Evolutionary conservation across 345 rosid species (phyloP).

Genomic region (Boechera divaricarpa): DNA sequence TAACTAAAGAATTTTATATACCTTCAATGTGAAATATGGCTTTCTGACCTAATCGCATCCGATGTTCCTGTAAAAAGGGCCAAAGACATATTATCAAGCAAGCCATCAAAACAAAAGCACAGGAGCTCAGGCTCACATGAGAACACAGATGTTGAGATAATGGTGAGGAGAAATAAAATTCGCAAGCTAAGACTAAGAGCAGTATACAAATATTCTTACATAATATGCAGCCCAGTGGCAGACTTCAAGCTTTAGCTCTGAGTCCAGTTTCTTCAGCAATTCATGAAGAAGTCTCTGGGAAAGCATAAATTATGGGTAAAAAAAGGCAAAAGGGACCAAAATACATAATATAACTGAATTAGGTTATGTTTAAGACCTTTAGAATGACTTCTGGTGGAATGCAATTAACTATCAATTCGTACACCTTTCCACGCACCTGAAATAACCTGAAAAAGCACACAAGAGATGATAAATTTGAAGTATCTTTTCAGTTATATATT

Average conservation of each 20-base stretch:
- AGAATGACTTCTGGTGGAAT: conserved; percentile 86
- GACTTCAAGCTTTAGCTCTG: conserved; percentile 89
- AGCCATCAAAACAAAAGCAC: conserved; percentile 29
- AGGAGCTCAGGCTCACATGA: conserved; percentile 5
- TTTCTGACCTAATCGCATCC: conserved; percentile 86
- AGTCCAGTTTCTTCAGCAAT: conserved; percentile 84
- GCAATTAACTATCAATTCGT: conserved; percentile 82
- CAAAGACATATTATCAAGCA: conserved; percentile 22
- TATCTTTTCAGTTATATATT: conserved; percentile 1
- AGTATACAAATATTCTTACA: conserved; percentile 53
- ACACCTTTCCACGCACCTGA: conserved; percentile 91
- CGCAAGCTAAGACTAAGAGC: conserved; percentile 19
- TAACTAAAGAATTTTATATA: conserved; percentile 37
- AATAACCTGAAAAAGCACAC: conserved; percentile 63
- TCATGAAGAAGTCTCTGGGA: conserved; percentile 78
- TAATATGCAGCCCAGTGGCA: conserved; percentile 98
- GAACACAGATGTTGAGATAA: conserved; percentile 3
- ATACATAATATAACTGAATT: conserved; percentile 1
- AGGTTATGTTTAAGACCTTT: conserved; percentile 57
- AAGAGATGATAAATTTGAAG: not conserved
- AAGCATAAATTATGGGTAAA: conserved; percentile 34
- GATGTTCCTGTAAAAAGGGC: conserved; percentile 67
- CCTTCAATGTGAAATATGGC: conserved; percentile 97
- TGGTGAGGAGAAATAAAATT: not conserved
- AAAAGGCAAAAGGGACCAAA: not conserved